These are phyloP conservation scores for Diplocarpon rosae DNA, from an alignment of 2,329 filamentous ascomycete species.

Conservation along the genomic window DNA sequence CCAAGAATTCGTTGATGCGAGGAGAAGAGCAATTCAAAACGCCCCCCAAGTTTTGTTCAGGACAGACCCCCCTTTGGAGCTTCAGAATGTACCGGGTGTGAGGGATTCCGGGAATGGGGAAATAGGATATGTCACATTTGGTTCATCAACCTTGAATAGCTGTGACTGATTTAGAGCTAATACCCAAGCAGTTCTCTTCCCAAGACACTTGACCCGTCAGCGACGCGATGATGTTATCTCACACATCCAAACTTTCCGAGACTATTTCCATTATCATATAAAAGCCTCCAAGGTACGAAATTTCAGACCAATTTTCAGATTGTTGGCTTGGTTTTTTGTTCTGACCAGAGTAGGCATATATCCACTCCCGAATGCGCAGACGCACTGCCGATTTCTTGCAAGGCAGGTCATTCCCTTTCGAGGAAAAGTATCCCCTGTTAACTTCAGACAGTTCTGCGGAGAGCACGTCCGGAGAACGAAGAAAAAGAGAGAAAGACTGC, in stretches of 20 bases:
- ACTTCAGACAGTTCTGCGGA: constrained; percentile 65
- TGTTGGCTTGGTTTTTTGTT: constrained; percentile 3
- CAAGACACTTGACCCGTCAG: constrained; percentile 82
- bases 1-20: constrained; percentile 95
- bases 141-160: constrained; percentile 37
- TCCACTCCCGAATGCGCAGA: constrained; percentile 95
- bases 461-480: constrained; percentile 88
- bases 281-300: constrained; percentile 77
- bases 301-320: background rate
- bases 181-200: constrained; percentile 68
- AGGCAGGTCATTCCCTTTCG: constrained; percentile 43
- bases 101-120: constrained; percentile 66
- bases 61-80: constrained; percentile 85
- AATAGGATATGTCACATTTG: constrained; percentile 96
- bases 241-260: constrained; percentile 98
- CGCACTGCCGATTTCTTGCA: constrained; percentile 97
- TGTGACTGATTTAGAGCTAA: background rate
- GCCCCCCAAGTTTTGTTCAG: constrained; percentile 95
- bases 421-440: constrained; percentile 21
- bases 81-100: constrained; percentile 79
- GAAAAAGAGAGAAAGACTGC: constrained; percentile 98
- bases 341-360: constrained; percentile 57
- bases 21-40: constrained; percentile 92
- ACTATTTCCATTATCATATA: constrained; percentile 99
- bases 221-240: constrained; percentile 92